Base-by-base conservation (phyloP, 495 filamentous ascomycete genomes). In the Trypethelium eluteriae region DNA sequence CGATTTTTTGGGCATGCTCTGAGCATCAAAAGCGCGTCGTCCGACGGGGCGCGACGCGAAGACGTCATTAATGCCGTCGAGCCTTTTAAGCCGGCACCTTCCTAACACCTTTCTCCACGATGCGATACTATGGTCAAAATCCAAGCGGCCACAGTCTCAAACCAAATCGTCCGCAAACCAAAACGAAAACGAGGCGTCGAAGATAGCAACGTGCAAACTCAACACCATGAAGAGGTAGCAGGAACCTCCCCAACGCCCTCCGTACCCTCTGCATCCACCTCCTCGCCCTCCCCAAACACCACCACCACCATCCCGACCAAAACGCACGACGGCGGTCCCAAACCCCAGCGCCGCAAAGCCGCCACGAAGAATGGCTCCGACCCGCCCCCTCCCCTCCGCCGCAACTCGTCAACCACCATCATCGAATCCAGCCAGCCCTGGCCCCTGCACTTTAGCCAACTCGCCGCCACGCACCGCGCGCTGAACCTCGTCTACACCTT, bases 401-500 rank as follows among this genome's bases (percentile, higher is more conserved):
- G 80, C 5, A 73, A 70, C 18, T 70, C 72, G 41, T 84, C 81
- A 1, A 81, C 81, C 1, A 74, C 73, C 11, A 32, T 79, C 0
- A 75, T 83, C 41, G 77, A 81, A 67, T 73, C 77, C 7, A 72
- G 76, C 14, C 78, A 81, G 11, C 84, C 86, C 49, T 95, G 92
- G 91, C 93, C 94, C 0, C 80, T 83, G 1, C 78, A 81, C 64
- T 90, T 98, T 75, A 86, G 84, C 53, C 78, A 79, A 47, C 83
- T 98, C 7, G 84, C 87, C 5, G 86, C 89, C 72, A 89, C 86
- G 0, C 89, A 96, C 74, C 83, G 87, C 64, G 93, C 95, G 6
- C 77, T 98, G 65, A 98, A 96, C 71, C 76, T 97, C 3, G 91
- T 97, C 6, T 96, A 90, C 72, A 98, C 94, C 0, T 98, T 98